phyloP scores from a whole-genome alignment of 2,329 filamentous ascomycete genomes.

The Microdochium paspali region DNA sequence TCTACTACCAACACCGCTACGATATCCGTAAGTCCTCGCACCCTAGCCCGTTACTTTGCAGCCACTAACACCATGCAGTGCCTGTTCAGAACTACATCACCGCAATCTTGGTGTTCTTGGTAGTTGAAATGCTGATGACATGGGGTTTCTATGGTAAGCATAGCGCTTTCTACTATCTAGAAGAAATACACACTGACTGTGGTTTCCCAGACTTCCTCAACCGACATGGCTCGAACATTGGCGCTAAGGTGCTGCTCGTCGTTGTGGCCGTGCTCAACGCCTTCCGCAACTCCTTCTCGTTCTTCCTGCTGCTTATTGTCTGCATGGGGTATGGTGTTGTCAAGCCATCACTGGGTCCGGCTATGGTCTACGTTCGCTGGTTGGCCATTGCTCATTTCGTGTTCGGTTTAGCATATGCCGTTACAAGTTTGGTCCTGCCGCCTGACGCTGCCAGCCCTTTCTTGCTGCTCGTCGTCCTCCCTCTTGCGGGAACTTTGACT shows the following conservation, averaged over 20 bases:
- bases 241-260: slow-evolving; percentile 79
- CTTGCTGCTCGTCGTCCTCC: slow-evolving; percentile 86
- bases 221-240: slow-evolving; percentile 71
- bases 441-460: slow-evolving; percentile 79
- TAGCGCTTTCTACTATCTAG: neutral
- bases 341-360: slow-evolving; percentile 81
- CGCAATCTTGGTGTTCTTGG: slow-evolving; percentile 86
- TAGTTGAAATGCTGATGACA: slow-evolving; percentile 94
- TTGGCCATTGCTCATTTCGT: slow-evolving; percentile 88
- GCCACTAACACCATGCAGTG: slow-evolving; percentile 42
- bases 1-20: slow-evolving; percentile 88
- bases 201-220: slow-evolving; percentile 71
- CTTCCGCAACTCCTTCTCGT: slow-evolving; percentile 92
- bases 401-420: slow-evolving; percentile 87
- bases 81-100: slow-evolving; percentile 99
- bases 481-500: slow-evolving; percentile 82
- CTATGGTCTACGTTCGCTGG: slow-evolving; percentile 89
- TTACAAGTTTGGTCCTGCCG: slow-evolving; percentile 80
- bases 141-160: slow-evolving; percentile 86
- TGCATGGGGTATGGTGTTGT: slow-evolving; percentile 99
- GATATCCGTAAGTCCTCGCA: slow-evolving; percentile 61
- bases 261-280: slow-evolving; percentile 91
- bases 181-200: slow-evolving; percentile 21
- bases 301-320: slow-evolving; percentile 94
- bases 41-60: neutral